Conservation (phyloP, 805 yeast genomes). For the Pichia ethanolica region DNA sequence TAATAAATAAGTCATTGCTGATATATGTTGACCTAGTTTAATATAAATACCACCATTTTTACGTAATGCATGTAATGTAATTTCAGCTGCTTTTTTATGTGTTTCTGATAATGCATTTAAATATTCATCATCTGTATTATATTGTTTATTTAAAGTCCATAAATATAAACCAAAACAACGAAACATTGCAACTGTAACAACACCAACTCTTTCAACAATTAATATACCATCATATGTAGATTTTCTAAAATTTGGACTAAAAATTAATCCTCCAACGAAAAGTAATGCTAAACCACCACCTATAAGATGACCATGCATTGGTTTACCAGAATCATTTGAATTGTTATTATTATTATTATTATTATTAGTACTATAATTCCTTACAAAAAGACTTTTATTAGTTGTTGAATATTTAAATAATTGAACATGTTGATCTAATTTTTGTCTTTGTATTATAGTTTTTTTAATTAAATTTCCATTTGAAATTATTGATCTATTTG, state of each 20-base stretch:
- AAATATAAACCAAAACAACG: slow-evolving; percentile 70
- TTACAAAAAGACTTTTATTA: neutral
- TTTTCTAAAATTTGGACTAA: slow-evolving; percentile 31
- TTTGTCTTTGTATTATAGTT: neutral
- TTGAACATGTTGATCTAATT: too few relatives aligned
- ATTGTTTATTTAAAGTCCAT: slow-evolving; percentile 36
- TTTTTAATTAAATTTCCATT: too few relatives aligned
- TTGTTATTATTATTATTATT: neutral
- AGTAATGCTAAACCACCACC: slow-evolving; percentile 10
- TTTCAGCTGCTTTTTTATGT: slow-evolving; percentile 68
- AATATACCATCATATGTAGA: slow-evolving; percentile 29
- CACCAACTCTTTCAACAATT: slow-evolving; percentile 45
- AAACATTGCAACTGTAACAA: slow-evolving; percentile 60
- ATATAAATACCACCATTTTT: slow-evolving; percentile 88
- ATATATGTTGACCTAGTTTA: slow-evolving; percentile 89
- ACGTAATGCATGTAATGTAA: slow-evolving; percentile 74
- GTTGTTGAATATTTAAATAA: neutral
- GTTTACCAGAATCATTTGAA: neutral
- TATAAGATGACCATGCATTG: slow-evolving; percentile 7
- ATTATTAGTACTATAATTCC: neutral
- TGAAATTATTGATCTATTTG: too few relatives aligned
- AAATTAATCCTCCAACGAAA: slow-evolving; percentile 17
- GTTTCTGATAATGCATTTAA: slow-evolving; percentile 50
- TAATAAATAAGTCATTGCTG: slow-evolving; percentile 84
- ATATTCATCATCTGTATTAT: slow-evolving; percentile 41